phyloP scores from a whole-genome alignment of 1,139 yeast species.

The Hyphopichia khmerensis region DNA sequence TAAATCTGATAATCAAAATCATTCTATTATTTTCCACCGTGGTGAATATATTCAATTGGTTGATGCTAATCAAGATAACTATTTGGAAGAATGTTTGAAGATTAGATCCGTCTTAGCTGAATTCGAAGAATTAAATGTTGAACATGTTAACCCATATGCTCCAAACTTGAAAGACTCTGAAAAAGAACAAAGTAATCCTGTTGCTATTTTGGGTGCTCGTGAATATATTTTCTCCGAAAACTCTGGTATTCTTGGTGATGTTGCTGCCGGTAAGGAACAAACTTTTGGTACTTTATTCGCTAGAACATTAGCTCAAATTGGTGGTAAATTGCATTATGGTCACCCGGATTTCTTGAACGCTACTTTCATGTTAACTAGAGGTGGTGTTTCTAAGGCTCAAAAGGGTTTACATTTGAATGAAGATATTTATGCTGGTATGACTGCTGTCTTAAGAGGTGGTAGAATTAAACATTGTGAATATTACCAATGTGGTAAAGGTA shows the following conservation, averaged over 20 bases:
- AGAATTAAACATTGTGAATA: conserved; percentile 98
- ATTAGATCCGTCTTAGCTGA: conserved; percentile 96
- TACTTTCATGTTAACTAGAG: conserved; percentile 94
- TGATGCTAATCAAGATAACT: conserved; percentile 99
- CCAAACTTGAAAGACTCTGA: conserved; percentile 50
- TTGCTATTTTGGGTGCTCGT: conserved; percentile 98
- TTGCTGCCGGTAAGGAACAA: conserved; percentile 99
- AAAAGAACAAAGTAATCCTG: conserved; percentile 61
- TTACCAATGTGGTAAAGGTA: conserved; percentile 99
- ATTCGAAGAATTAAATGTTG: conserved; percentile 91
- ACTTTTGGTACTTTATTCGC: conserved; percentile 98
- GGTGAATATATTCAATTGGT: conserved; percentile 98
- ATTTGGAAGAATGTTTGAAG: conserved; percentile 96
- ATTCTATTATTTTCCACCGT: conserved; percentile 93
- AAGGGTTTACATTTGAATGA: conserved; percentile 98
- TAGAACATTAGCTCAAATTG: conserved; percentile 96
- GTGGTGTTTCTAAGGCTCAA: conserved; percentile 99
- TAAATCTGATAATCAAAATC: conserved; percentile 98
- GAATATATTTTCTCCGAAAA: conserved; percentile 98
- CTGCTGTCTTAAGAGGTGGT: conserved; percentile 96
- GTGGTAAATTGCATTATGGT: conserved; percentile 99
- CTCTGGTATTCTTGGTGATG: conserved; percentile 98
- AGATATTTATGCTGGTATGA: conserved; percentile 99
- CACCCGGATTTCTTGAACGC: conserved; percentile 98
- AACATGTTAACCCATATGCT: conserved; percentile 80